Evolutionary conservation across 2,329 filamentous ascomycete genomes (phyloP), one percentile per base, ranked within the genome.

Genomic region (Lasiodiplodia theobromae): DNA sequence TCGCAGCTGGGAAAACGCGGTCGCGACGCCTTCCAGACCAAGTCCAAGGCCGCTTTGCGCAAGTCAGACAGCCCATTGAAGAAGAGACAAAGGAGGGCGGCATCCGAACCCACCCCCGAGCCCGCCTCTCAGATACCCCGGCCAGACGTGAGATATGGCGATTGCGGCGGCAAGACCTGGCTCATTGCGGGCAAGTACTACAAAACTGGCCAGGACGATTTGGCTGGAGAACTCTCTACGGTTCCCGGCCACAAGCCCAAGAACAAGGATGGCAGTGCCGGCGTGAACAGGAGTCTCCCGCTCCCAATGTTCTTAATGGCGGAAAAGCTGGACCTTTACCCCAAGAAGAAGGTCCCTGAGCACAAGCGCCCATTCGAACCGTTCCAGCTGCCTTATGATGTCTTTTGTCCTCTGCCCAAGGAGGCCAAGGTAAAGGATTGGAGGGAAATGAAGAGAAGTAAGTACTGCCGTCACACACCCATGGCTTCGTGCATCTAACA

Each of bases 371-470:
- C 67, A 4, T 68, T 68, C 31, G 58, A 65, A 18, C 58, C 67
- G 23, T 68, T 69, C 18, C 93, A 93, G 79, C 83, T 99, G 37
- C 96, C 96, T 0, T 97, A 89, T 75, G 92, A 97, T 77, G 86
- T 97, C 58, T 98, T 95, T 83, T 92, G 93, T 66, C 95, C 95
- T 2, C 86, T 97, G 23, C 91, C 93, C 3, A 88, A 90, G 1
- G 93, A 97, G 77, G 92, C 94, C 28, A 97, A 97, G 80, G 94
- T 95, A 0, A 91, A 96, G 72, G 93, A 97, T 74, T 99, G 94
- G 92, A 90, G 90, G 73, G 95, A 95, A 78, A 91, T 96, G 71
- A 96, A 92, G 80, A 98, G 53, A 14, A 66, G 68, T 69, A 52
- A 56, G 68, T 63, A 21, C 40, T 7, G 14, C 1, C 40, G 18